Conservation (phyloP, 1,284 basidiomycete species). For the Jaminaea rosea region DNA sequence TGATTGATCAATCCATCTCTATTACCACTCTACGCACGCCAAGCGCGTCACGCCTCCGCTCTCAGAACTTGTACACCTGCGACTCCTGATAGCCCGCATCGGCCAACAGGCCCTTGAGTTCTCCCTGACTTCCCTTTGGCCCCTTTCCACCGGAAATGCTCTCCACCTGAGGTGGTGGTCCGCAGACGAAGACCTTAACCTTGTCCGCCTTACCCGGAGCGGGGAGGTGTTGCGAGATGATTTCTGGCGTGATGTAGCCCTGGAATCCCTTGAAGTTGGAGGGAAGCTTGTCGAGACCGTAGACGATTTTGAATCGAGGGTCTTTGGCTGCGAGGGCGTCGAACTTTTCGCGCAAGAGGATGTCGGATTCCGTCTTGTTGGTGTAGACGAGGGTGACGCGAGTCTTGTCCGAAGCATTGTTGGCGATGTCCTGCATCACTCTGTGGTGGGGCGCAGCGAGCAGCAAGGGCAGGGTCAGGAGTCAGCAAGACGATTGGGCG, state of each 20-base stretch:
- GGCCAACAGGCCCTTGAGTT: constrained; percentile 39
- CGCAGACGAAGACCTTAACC: constrained; percentile 82
- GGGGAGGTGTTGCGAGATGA: constrained; percentile 66
- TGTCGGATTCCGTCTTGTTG: constrained; percentile 82
- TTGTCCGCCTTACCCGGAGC: constrained; percentile 64
- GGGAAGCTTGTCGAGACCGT: constrained; percentile 71
- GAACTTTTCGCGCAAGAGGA: constrained; percentile 74
- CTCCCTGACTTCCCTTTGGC: constrained; percentile 40
- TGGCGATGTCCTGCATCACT: constrained; percentile 46
- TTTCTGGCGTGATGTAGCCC: constrained; percentile 57
- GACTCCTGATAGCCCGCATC: constrained; percentile 39
- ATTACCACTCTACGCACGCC: too few species aligned
- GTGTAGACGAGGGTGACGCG: constrained; percentile 87
- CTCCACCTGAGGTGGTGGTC: constrained; percentile 47
- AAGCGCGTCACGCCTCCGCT: too few species aligned
- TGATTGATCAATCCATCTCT: too few species aligned
- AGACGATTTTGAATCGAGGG: constrained; percentile 65
- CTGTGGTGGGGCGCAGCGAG: too few species aligned
- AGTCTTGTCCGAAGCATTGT: constrained; percentile 71
- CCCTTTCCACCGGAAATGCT: constrained; percentile 42
- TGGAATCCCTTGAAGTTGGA: constrained; percentile 55
- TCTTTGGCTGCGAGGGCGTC: constrained; percentile 51
- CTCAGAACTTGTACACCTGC: constrained; percentile 12
- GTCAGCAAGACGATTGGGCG: too few species aligned
- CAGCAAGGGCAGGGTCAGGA: too few species aligned